Conservation (phyloP, 371 early-diverging fungal genomes). For the Haplosporangium sp. region DNA sequence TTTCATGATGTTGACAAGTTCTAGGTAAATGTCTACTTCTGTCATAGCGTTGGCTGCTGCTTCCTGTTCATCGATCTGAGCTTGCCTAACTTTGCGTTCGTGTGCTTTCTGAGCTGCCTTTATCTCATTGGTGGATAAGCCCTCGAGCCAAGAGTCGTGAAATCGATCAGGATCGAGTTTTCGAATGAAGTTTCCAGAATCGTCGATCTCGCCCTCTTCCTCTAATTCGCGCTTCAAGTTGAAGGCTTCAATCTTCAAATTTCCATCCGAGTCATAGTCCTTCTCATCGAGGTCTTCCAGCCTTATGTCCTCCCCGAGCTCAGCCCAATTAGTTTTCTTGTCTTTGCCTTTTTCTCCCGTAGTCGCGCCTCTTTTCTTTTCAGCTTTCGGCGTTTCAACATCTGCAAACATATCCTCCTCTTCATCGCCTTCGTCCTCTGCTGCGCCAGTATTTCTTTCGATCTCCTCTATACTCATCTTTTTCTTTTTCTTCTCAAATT, state of each 20-base stretch:
- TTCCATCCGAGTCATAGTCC: conserved; percentile 53
- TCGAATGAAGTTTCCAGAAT: conserved; percentile 83
- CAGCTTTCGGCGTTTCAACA: conserved; percentile 33
- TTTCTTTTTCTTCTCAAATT: conserved; percentile 24
- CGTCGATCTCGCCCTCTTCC: conserved; percentile 90
- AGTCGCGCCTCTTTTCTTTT: conserved; percentile 19
- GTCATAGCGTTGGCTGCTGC: conserved; percentile 58
- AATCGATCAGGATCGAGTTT: conserved; percentile 85
- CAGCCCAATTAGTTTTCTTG: conserved; percentile 23
- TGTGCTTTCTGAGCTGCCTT: conserved; percentile 78
- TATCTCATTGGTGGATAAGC: conserved; percentile 82
- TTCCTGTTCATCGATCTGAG: conserved; percentile 65
- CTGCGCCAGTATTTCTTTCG: conserved; percentile 41
- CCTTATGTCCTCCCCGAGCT: conserved; percentile 28
- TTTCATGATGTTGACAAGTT: conserved; percentile 71
- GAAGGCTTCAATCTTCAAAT: conserved; percentile 80
- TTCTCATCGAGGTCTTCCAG: conserved; percentile 45
- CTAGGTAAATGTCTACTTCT: conserved; percentile 64
- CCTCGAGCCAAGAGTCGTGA: conserved; percentile 92
- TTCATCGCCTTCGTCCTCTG: conserved; percentile 59
- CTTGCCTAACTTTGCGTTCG: conserved; percentile 65
- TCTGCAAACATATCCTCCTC: conserved; percentile 63
- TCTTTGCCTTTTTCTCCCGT: conserved; percentile 32
- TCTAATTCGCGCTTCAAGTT: conserved; percentile 91
- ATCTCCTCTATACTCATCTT: conserved; percentile 44